These are phyloP conservation scores for Leccinum pellstonianum DNA, from an alignment of 768 basidiomycete species.

Conservation along the genomic window DNA sequence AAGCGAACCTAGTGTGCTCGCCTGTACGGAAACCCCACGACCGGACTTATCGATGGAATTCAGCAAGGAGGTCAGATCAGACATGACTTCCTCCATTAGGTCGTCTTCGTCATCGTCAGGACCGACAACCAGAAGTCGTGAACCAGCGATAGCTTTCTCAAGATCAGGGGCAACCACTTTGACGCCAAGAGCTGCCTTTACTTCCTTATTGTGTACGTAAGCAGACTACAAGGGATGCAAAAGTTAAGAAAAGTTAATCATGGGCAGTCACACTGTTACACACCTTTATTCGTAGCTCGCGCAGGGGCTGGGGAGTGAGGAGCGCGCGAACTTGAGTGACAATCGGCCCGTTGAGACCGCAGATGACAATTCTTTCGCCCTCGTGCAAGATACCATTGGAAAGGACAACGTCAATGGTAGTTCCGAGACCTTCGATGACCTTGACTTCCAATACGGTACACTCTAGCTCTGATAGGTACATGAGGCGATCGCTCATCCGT, in stretches of 20 bases:
- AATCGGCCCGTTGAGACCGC: conserved; percentile 96
- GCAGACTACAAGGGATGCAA: conserved; percentile 56
- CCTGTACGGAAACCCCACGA: conserved; percentile 96
- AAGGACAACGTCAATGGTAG: conserved; percentile 94
- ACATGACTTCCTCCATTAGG: conserved; percentile 93
- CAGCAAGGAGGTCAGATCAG: conserved; percentile 84
- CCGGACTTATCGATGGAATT: conserved; percentile 93
- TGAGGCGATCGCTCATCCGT: conserved; percentile 94
- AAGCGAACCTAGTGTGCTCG: conserved; percentile 93
- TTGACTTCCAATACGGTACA: conserved; percentile 99
- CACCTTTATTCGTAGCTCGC: conserved; percentile 95
- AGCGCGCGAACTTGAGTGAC: conserved; percentile 92
- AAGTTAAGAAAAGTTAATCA: conserved; percentile 2
- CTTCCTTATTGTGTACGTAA: conserved; percentile 96
- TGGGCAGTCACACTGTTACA: conserved; percentile 23
- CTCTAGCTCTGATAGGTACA: conserved; percentile 97
- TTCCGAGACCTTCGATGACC: conserved; percentile 96
- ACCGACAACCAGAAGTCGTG: conserved; percentile 85
- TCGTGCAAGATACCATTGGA: conserved; percentile 92
- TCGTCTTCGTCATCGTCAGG: conserved; percentile 98
- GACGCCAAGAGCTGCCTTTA: conserved; percentile 95
- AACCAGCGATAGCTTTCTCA: conserved; percentile 97
- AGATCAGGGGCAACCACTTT: conserved; percentile 94
- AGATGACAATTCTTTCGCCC: conserved; percentile 92
- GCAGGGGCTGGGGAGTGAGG: conserved; percentile 92